Conservation (phyloP, 2,329 filamentous ascomycete genomes). For the Botrytis squamosa region DNA sequence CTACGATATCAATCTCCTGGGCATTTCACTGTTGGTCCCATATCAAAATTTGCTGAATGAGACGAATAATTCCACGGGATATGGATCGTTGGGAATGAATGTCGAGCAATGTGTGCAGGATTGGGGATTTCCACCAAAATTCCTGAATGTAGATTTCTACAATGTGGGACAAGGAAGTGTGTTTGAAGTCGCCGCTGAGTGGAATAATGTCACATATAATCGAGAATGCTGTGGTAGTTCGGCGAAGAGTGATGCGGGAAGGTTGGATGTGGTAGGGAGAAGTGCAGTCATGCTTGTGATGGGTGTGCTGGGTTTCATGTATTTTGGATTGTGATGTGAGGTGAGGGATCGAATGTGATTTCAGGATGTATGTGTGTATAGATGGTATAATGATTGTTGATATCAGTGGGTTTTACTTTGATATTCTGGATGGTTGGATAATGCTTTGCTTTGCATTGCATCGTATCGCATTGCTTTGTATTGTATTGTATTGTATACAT, state of each 20-base stretch:
- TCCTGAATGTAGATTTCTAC: slow-evolving; percentile 84
- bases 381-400: background rate
- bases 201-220: slow-evolving; percentile 72
- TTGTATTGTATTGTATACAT: background rate
- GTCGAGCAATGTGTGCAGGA: slow-evolving; percentile 58
- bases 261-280: background rate
- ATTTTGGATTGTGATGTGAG: slow-evolving; percentile 5
- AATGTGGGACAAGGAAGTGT: slow-evolving; percentile 68
- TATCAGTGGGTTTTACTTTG: background rate
- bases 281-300: background rate
- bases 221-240: slow-evolving; percentile 54
- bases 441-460: background rate
- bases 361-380: background rate
- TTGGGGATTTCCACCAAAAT: slow-evolving; percentile 72
- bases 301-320: slow-evolving; percentile 2
- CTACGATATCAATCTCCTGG: slow-evolving; percentile 67
- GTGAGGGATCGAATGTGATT: background rate
- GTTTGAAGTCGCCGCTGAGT: slow-evolving; percentile 68
- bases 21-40: slow-evolving; percentile 65
- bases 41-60: slow-evolving; percentile 67
- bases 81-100: slow-evolving; percentile 64
- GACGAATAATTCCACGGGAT: slow-evolving; percentile 67
- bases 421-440: background rate
- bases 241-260: background rate
- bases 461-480: too few species aligned